Evolutionary conservation across 1,284 basidiomycete genomes (phyloP), one percentile per base, ranked within the genome.

Genomic region (Ganoderma sinense): DNA sequence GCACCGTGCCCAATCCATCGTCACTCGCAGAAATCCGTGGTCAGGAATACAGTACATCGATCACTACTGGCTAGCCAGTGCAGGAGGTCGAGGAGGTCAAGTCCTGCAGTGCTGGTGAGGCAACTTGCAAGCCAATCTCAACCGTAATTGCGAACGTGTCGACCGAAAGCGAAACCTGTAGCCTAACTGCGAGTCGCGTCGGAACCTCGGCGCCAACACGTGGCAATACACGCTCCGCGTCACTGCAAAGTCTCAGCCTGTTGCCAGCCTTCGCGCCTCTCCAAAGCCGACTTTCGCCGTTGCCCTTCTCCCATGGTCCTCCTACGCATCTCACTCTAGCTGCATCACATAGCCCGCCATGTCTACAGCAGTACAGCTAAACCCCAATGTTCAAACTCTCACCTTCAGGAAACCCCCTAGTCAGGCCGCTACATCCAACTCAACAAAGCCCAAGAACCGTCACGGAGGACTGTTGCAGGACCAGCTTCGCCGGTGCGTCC

Each of bases 401-500:
- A 87, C 87, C 67, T 85, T 92, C 66, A 86, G 89, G 67, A 84
- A 86, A 58, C 89, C 89, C 20, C 71, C 73, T 18, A 74, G 73
- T 43, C 72, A 78, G 65, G 65, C 68, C 26, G 29, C 73, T 41
- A 72, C 82, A 41, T 67, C 76, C 33, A 78, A 81, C n/a, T 40
- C 59, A 23, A 77, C 79, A 23, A 75, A 81, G 56, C 78, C 77
- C 29, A 81, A 80, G 70, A 78, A 79, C 53, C 79, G 88, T 60
- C 89, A 93, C 77, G 82, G 85, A 3, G 91, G 92, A 45, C 86
- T 94, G 62, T 83, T 94, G 33, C 93, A 94, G 79, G 93, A 94
- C 75, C 90, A 92, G 76, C 83, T 93, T 70, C 87, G 92, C 73
- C 88, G 91, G 92, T 90, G 64, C 68, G 79, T 70, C 45, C 6